Conservation (phyloP, 2,329 filamentous ascomycete species). For the Pseudogymnoascus pannorum region DNA sequence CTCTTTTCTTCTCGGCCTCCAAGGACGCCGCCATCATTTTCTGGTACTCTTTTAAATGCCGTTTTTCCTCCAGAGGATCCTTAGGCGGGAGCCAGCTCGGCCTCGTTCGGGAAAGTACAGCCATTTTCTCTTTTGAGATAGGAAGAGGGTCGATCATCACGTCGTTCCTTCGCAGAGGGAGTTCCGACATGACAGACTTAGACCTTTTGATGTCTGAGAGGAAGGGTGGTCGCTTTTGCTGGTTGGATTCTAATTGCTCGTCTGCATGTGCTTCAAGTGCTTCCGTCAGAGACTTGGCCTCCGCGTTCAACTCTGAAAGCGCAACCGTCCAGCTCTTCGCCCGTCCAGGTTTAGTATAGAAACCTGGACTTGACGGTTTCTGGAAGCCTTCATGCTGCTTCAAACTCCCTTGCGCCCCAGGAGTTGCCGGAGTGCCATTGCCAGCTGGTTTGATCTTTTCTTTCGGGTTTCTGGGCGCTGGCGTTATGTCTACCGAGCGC, state of each 20-base stretch:
- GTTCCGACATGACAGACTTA: constrained; percentile 60
- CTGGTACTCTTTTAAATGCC: constrained; percentile 79
- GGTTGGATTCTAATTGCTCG: constrained; percentile 46
- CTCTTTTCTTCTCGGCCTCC: constrained; percentile 53
- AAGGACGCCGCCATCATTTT: constrained; percentile 66
- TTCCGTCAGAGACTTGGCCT: constrained; percentile 68
- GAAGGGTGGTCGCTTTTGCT: constrained; percentile 21
- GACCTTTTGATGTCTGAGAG: constrained; percentile 40
- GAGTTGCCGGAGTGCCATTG: constrained; percentile 56
- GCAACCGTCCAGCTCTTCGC: constrained; percentile 71
- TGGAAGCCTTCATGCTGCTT: constrained; percentile 37
- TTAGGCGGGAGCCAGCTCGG: constrained; percentile 83
- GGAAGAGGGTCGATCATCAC: constrained; percentile 81
- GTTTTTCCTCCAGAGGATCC: constrained; percentile 82
- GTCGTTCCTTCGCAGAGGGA: constrained; percentile 53
- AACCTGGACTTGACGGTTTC: neutral
- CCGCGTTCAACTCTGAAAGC: constrained; percentile 59
- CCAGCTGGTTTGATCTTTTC: constrained; percentile 32
- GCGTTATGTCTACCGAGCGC: constrained; percentile 44
- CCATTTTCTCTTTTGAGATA: constrained; percentile 80
- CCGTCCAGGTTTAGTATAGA: constrained; percentile 31
- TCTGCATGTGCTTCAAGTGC: constrained; percentile 74
- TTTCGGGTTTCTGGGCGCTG: constrained; percentile 36
- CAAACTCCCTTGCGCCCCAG: constrained; percentile 52
- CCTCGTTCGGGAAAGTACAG: constrained; percentile 70